Evolutionary conservation across 2,329 filamentous ascomycete species (phyloP), one percentile per base, ranked within the genome.

Genomic region (Beauveria rudraprayagi): DNA sequence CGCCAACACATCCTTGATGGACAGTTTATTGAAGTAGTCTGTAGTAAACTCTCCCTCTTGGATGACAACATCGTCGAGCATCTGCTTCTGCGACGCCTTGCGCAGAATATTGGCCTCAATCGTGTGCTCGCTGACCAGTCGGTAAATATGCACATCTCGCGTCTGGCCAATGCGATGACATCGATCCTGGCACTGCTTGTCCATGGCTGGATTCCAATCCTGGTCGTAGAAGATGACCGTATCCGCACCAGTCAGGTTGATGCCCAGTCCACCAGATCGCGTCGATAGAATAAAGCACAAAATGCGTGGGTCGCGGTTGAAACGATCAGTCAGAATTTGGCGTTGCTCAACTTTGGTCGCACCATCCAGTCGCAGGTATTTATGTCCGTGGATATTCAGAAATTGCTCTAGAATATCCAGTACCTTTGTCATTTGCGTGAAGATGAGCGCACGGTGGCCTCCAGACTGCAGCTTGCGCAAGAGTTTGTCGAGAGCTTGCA

Each of bases 141-240:
- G 91, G 76, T 97, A 99, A 62, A 99, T 97, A 73, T 97, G 93
- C 37, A 99, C 94, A 71, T 99, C 94, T 34, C 94, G 88, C 0
- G 94, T 97, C 74, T 99, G 94, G 1, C 94, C 94, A 66, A 99
- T 99, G 66, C 94, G 91, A 76, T 99, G 94, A 69, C 91, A 95
- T 68, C 94, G 86, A 72, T 99, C 95, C 76, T 99, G 95, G 69
- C 94, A 99, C 74, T 99, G 94, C 74, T 96, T 96, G 78, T 99
- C 94, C 94, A 99, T 99, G 56, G 95, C 94, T 0, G 94, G 94
- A 69, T 99, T 99, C 95, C 95, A 99, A 72, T 99, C 94, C 63
- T 97, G 87, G 70, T 99, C 94, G 75, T 97, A 99, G 74, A 99
- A 99, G 66, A 99, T 97, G 68, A 99, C 94, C 0, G 92, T 96